These are phyloP conservation scores for Chlamydomonas urium DNA, from an alignment of 139 green algal genomes.

Conservation along the genomic window DNA sequence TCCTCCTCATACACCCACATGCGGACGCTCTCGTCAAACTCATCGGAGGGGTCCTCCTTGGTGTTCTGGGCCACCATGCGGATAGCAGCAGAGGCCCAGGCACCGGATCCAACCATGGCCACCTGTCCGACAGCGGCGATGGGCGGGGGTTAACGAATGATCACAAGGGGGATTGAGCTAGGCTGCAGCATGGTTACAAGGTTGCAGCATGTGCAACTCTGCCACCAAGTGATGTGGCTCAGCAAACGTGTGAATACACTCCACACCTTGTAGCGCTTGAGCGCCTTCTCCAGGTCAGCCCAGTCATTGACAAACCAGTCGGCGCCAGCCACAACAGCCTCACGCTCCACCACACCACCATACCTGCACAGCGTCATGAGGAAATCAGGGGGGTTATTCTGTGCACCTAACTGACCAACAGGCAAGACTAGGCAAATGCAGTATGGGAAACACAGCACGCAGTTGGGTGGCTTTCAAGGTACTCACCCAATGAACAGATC, in stretches of 20 bases:
- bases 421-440: too few species aligned
- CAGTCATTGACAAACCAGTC: constrained; percentile 51
- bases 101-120: constrained; percentile 49
- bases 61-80: constrained; percentile 15
- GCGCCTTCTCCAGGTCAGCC: constrained; percentile 4
- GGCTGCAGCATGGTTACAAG: not conserved
- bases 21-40: constrained; percentile 51
- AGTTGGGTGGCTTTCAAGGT: too few species aligned
- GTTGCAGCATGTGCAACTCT: not conserved
- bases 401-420: too few species aligned
- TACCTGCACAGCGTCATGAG: not conserved
- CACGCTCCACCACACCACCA: constrained; percentile 41
- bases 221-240: not conserved
- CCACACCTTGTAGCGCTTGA: too few species aligned
- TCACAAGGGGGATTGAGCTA: not conserved
- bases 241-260: not conserved
- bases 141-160: not conserved
- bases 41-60: constrained; percentile 30
- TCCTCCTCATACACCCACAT: constrained; percentile 53
- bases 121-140: constrained; percentile 16
- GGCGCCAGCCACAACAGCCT: constrained; percentile 38
- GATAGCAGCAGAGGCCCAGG: constrained; percentile 50
- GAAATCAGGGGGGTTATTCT: too few species aligned
- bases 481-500: constrained; percentile 67
- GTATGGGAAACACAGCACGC: too few species aligned